These are phyloP conservation scores for Symbiodinium natans DNA, from an alignment of 73 alveolate genomes.

Conservation along the genomic window DNA sequence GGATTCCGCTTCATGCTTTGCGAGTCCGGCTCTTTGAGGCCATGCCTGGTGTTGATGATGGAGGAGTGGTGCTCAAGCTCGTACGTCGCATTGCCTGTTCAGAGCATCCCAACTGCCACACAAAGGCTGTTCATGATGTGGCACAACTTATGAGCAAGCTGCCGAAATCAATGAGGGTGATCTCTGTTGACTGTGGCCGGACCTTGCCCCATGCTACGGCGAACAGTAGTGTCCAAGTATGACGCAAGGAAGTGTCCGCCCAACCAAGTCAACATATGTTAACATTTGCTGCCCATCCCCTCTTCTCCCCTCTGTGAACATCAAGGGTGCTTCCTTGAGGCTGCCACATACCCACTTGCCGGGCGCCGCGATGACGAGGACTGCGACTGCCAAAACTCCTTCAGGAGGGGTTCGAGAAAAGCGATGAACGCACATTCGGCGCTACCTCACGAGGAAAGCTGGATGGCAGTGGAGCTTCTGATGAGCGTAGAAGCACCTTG, in stretches of 20 bases:
- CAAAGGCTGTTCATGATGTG: not conserved
- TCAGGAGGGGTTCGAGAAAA: not conserved
- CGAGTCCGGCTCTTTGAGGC: too few relatives aligned
- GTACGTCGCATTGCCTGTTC: constrained; percentile 70
- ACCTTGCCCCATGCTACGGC: too few relatives aligned
- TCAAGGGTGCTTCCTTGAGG: not conserved
- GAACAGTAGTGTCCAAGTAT: too few relatives aligned
- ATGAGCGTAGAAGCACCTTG: constrained; percentile 17
- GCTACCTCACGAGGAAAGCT: constrained; percentile 24
- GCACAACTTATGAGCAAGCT: not conserved
- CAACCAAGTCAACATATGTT: too few relatives aligned
- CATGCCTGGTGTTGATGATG: constrained; percentile 83
- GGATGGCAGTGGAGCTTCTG: not conserved
- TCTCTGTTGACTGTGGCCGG: constrained; percentile 43
- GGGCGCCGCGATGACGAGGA: not conserved
- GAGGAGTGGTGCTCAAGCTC: constrained; percentile 83
- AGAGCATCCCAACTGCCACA: not conserved
- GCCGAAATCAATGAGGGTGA: constrained; percentile 73
- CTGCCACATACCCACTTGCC: not conserved
- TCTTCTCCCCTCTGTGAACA: too few relatives aligned
- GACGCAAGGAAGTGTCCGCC: too few relatives aligned
- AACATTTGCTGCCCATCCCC: too few relatives aligned
- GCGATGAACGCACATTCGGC: not conserved
- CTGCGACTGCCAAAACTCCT: constrained; percentile 8
- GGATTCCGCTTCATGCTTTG: too few relatives aligned